These are phyloP conservation scores for Colletotrichum liriopes DNA, from an alignment of 2,329 filamentous ascomycete genomes.

Conservation along the genomic window DNA sequence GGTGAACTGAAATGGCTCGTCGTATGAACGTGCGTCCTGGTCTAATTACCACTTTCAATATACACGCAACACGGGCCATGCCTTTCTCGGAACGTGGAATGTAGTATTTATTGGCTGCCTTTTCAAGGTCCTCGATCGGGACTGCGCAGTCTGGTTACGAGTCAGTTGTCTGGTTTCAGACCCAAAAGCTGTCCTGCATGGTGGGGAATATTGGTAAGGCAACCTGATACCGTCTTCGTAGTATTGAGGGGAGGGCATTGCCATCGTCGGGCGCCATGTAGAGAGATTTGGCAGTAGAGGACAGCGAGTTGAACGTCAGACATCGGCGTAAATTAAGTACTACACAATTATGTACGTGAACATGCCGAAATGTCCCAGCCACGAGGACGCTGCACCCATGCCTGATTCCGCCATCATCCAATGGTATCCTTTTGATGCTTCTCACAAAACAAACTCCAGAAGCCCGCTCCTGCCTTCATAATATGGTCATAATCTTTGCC, in stretches of 20 bases:
- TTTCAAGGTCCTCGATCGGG: background rate
- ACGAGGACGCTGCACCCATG: background rate
- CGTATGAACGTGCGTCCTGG: background rate
- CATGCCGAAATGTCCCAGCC: background rate
- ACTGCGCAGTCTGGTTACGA: background rate
- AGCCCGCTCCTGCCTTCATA: conserved; percentile 33
- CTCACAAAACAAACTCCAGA: conserved; percentile 23
- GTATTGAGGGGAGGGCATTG: background rate
- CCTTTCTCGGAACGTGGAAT: conserved; percentile 12
- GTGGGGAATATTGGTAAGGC: background rate
- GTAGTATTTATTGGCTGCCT: conserved; percentile 3
- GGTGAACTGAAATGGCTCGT: background rate
- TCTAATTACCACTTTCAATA: conserved; percentile 12
- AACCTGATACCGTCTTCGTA: background rate
- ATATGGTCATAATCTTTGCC: conserved; percentile 17
- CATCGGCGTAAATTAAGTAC: conserved; percentile 6
- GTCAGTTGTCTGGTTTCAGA: background rate
- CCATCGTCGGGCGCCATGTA: background rate
- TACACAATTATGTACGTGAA: conserved; percentile 32
- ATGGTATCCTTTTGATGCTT: conserved; percentile 21
- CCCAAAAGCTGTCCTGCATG: background rate
- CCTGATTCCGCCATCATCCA: background rate
- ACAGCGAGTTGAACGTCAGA: background rate
- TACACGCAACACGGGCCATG: conserved; percentile 21
- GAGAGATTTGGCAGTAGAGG: background rate